Evolutionary conservation across 805 yeast species (phyloP), one percentile per base, ranked within the genome.

Genomic region (Candida manassasensis): DNA sequence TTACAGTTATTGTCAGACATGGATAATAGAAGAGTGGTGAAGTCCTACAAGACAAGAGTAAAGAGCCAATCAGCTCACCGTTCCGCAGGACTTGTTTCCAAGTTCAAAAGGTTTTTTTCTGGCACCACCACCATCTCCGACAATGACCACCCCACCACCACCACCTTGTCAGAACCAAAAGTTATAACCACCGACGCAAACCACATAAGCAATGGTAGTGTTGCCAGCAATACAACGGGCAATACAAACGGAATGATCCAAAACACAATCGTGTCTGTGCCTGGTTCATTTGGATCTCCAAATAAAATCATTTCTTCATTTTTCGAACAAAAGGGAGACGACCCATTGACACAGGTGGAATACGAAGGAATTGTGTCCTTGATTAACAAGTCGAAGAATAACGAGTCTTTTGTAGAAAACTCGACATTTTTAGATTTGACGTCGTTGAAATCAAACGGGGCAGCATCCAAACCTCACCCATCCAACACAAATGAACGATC

Each of bases 281-380:
- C 32, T 9, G 32, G 32, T 29, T 15, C 32, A 7, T 29, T 29
- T 29, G 32, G 13, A 29, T 35, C 60, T 12, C 60, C 68, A 9
- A 82, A 81, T 58, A 77, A 73, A 19, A 70, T 74, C 21, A 59
- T 85, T 32, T 81, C 87, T 9, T 75, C 70, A 19, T 85, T 86
- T 52, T 85, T 85, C 55, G 67, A 68, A n/a, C 64, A 61, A 29
- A 85, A 84, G 53, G 95, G 95, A n/a, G 74, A 78, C 37, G 60
- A 59, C n/a, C 87, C 90, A 4, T 63, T 86, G 41, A 67, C 79
- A 10, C 86, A 80, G 16, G 67, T 84, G 28, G 95, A 86, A 53
- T 72, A 79, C 48, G 90, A 82, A 56, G 94, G 94, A n/a, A 90
- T 85, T 1, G 53, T 80, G 41, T 74, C 88, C 4, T 57, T 84